Evolutionary conservation across 2,329 filamentous ascomycete genomes (phyloP).

Genomic region (Amylocarpus encephaloides): DNA sequence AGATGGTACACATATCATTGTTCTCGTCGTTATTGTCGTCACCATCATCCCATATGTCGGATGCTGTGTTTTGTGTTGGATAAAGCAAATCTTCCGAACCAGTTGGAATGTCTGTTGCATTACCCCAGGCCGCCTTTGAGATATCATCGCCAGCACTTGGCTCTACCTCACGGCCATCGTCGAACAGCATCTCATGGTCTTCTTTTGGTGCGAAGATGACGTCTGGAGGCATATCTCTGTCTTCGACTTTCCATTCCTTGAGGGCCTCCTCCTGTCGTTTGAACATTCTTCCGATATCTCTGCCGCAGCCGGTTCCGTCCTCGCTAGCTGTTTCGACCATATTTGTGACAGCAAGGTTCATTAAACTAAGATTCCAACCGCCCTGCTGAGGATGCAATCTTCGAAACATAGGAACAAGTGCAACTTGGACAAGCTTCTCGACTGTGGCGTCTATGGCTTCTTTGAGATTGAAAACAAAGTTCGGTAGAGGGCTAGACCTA

Average conservation of each 20-base stretch:
- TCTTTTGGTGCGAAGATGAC: neutral
- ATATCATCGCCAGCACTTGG: constrained; percentile 28
- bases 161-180: constrained; percentile 11
- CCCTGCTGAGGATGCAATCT: constrained; percentile 58
- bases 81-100: constrained; percentile 21
- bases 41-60: constrained; percentile 25
- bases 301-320: constrained; percentile 48
- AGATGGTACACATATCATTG: constrained; percentile 35
- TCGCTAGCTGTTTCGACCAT: constrained; percentile 54
- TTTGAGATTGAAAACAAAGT: constrained; percentile 62
- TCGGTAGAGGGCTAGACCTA: constrained; percentile 66
- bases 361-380: constrained; percentile 73
- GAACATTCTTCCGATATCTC: constrained; percentile 82
- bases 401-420: constrained; percentile 65
- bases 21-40: constrained; percentile 25
- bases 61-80: constrained; percentile 20
- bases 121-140: neutral
- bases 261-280: constrained; percentile 63
- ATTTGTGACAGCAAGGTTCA: constrained; percentile 85
- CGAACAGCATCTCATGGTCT: neutral
- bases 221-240: constrained; percentile 33
- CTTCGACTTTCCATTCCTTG: constrained; percentile 58
- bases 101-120: neutral
- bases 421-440: constrained; percentile 62
- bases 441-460: constrained; percentile 54